Evolutionary conservation across 306 rosid genomes (phyloP).

Genomic region (Pterocarpus santalinus): DNA sequence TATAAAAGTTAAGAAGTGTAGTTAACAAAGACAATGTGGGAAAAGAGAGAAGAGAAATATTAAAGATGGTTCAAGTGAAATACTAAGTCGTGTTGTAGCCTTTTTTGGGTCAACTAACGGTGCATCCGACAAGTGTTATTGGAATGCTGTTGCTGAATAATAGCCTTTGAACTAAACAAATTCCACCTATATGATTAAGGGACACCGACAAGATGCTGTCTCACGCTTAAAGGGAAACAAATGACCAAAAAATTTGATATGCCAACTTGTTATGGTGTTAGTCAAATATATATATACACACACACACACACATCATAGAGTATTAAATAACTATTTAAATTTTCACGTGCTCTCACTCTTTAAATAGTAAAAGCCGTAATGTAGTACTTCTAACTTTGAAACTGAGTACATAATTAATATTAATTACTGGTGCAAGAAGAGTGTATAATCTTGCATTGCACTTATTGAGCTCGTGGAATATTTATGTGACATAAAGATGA

Average conservation of each 20-base stretch:
- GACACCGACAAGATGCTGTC: constrained; percentile 53
- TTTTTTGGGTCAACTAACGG: constrained; percentile 60
- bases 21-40: constrained; percentile 36
- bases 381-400: too few species aligned
- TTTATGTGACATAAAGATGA: neutral
- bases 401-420: too few species aligned
- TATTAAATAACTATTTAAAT: constrained; percentile 1
- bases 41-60: constrained; percentile 6
- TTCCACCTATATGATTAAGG: constrained; percentile 31
- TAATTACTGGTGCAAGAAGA: neutral
- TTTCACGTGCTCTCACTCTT: constrained; percentile 1
- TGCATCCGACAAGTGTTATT: constrained; percentile 54
- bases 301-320: too few species aligned
- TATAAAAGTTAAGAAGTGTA: constrained; percentile 29
- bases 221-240: constrained; percentile 40
- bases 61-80: constrained; percentile 42
- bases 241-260: neutral
- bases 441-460: constrained; percentile 24
- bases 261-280: constrained; percentile 30
- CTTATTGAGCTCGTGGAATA: constrained; percentile 9
- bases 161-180: constrained; percentile 44
- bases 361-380: neutral
- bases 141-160: constrained; percentile 48
- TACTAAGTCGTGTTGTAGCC: constrained; percentile 29
- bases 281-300: neutral